Percentiles rank a stretch among this genome's conserved stretches.
phyloP scores from a whole-genome alignment of 164 flowering plant species.

The Akebia trifoliata region DNA sequence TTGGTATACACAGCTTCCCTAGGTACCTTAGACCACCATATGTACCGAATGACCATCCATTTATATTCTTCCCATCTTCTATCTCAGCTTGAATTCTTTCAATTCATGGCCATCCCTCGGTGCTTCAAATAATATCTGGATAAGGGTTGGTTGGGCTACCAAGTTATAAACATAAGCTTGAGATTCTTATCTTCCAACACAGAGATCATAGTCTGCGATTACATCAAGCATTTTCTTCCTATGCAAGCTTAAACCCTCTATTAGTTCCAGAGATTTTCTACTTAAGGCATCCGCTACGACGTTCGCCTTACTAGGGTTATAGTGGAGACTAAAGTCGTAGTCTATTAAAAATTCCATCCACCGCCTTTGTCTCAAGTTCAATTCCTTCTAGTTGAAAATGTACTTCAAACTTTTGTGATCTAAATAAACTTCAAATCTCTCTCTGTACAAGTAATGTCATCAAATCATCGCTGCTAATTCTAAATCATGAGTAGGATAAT shows the following conservation, averaged over 20 bases:
- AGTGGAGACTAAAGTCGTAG: neutral
- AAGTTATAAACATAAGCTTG: no score
- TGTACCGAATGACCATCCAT: no score
- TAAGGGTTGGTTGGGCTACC: no score
- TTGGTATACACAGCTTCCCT: neutral
- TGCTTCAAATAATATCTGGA: no score
- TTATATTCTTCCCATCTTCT: neutral
- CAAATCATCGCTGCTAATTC: neutral
- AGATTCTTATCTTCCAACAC: no score
- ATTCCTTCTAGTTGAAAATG: neutral
- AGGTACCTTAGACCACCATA: neutral
- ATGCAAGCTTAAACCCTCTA: no score
- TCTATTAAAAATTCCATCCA: neutral
- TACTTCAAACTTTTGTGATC: neutral
- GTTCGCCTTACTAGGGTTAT: neutral
- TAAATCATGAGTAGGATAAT: neutral
- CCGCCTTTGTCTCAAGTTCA: neutral
- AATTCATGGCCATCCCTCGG: no score
- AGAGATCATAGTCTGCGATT: no score
- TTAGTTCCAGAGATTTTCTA: neutral
- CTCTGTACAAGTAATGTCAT: neutral
- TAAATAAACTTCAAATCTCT: neutral
- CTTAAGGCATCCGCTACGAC: neutral
- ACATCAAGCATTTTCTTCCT: neutral
- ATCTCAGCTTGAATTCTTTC: no score